A percentile compares a stretch with the other conserved stretches of the same genome.
Evolutionary conservation across 306 rosid genomes (phyloP).

Genomic region (Rubus parviflorus): DNA sequence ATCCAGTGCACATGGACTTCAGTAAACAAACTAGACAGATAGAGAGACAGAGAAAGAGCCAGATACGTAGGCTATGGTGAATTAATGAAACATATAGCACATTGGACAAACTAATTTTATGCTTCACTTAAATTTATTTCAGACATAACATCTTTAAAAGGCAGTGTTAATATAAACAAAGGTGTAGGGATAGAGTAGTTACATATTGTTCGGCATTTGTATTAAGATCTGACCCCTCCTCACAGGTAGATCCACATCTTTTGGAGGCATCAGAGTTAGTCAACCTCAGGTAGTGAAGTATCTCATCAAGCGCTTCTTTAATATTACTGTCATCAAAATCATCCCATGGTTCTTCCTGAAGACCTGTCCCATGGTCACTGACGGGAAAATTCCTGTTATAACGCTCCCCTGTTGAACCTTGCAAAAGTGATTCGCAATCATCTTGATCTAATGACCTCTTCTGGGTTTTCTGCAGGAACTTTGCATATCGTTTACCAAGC

Average conservation of each 20-base stretch:
- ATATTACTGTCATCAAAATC: conserved; percentile 54
- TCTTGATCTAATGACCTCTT: conserved; percentile 39
- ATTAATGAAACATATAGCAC: not conserved
- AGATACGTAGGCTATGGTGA: not conserved
- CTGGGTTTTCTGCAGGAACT: conserved; percentile 50
- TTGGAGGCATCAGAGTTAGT: conserved; percentile 56
- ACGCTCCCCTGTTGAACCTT: conserved; percentile 38
- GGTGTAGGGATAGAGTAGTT: conserved; percentile 5
- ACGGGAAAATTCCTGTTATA: conserved; percentile 17
- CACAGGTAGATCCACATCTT: conserved; percentile 42
- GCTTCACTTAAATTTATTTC: not conserved
- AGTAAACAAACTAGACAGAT: no score
- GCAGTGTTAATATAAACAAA: not conserved
- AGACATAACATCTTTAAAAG: not conserved
- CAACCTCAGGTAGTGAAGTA: conserved; percentile 53
- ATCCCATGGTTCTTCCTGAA: conserved; percentile 67
- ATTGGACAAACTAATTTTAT: not conserved
- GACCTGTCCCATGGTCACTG: conserved; percentile 33
- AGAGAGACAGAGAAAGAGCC: not conserved
- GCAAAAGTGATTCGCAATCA: conserved; percentile 31
- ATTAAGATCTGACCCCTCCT: conserved; percentile 47
- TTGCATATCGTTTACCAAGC: conserved; percentile 63
- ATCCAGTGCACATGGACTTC: not conserved
- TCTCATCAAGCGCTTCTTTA: conserved; percentile 64
- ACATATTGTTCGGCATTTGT: conserved; percentile 44